Base-by-base conservation (phyloP, 371 early-diverging fungal genomes). In the Mucor irregularis region DNA sequence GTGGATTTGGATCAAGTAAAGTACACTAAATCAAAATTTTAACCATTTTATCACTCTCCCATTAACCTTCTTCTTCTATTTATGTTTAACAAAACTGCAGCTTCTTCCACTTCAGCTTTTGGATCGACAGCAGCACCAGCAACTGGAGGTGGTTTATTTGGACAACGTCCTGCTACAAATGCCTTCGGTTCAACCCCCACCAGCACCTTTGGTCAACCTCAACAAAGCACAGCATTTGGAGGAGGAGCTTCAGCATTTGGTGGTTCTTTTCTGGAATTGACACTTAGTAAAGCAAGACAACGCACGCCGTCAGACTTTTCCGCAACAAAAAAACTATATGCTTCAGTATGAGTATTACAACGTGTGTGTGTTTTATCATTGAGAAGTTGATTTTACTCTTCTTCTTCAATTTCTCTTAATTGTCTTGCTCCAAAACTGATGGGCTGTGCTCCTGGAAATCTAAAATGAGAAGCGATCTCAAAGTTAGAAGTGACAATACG, bases 291-390 rank as follows among this genome's bases (percentile, higher is more conserved):
- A 37, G 96, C 76, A 2, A 99, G 78, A 42, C 90, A 93, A 17
- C 99, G 88, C 5, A 95, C 84, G 21, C 99, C 99, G 78, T 99
- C 99, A 8, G 96, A 94, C 69, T 99, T 99, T 71, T 99, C 99
- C 66, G 95, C 92, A 13, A 98, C 98, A 74, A 88, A 93, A 69
- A 93, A 99, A 80, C 86, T 85, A 33, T 53, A 14, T 50, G 19
- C 19, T 9, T 39, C 1, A 17, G 9, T 3, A 22, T 7, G 21
- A 17, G 6, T 14, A 48, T n/a, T n/a, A n/a, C n/a, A n/a, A n/a
- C n/a, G n/a, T n/a, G n/a, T n/a, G n/a, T n/a, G n/a, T n/a, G n/a
- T 91, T 81, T 68, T 90, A 17, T 24, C 2, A 19, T 42, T n/a
- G n/a, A n/a, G n/a, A n/a, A n/a, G n/a, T n/a, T n/a, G n/a, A 19